phyloP scores from a whole-genome alignment of 2,329 filamentous ascomycete genomes.

The Calonectria ilicicola region DNA sequence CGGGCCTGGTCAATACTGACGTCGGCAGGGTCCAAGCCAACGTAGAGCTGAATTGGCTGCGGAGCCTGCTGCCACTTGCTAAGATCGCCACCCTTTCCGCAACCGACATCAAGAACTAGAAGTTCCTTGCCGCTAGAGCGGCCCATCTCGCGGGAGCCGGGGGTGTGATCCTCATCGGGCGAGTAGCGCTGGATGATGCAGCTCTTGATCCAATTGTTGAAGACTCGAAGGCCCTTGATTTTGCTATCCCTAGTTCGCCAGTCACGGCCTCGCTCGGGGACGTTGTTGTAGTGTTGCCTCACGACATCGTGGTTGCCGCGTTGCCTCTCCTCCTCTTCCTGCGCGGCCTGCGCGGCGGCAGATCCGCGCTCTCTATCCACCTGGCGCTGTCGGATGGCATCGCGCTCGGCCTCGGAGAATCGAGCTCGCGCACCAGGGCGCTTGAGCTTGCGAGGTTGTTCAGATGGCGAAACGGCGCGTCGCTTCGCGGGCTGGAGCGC shows the following conservation, averaged over 20 bases:
- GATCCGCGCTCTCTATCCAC: conserved; percentile 65
- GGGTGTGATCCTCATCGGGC: conserved; percentile 78
- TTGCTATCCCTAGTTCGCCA: conserved; percentile 95
- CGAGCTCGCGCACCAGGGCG: conserved; percentile 75
- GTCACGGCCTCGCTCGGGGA: conserved; percentile 91
- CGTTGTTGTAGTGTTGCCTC: conserved; percentile 93
- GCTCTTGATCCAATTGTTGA: conserved; percentile 99
- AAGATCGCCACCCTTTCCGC: conserved; percentile 95
- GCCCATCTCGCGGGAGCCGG: conserved; percentile 68
- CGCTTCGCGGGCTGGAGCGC: conserved; percentile 70
- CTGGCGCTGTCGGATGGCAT: conserved; percentile 74
- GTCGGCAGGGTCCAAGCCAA: conserved; percentile 93
- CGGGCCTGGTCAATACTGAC: conserved; percentile 91
- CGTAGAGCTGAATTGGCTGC: conserved; percentile 91
- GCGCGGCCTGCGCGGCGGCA: conserved; percentile 50
- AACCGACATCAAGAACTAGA: conserved; percentile 92
- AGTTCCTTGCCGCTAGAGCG: conserved; percentile 69
- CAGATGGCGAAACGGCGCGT: conserved; percentile 66
- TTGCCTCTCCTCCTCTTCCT: conserved; percentile 54
- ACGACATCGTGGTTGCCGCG: conserved; percentile 84
- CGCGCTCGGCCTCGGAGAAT: conserved; percentile 75
- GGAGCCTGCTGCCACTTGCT: conserved; percentile 96
- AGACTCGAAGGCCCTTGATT: conserved; percentile 92
- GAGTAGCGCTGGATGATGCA: conserved; percentile 97
- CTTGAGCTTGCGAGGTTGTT: conserved; percentile 74